A percentile compares a stretch with the other conserved stretches of the same genome.
Conservation (phyloP, 2,329 filamentous ascomycete genomes). For the Trichoderma sp. region DNA sequence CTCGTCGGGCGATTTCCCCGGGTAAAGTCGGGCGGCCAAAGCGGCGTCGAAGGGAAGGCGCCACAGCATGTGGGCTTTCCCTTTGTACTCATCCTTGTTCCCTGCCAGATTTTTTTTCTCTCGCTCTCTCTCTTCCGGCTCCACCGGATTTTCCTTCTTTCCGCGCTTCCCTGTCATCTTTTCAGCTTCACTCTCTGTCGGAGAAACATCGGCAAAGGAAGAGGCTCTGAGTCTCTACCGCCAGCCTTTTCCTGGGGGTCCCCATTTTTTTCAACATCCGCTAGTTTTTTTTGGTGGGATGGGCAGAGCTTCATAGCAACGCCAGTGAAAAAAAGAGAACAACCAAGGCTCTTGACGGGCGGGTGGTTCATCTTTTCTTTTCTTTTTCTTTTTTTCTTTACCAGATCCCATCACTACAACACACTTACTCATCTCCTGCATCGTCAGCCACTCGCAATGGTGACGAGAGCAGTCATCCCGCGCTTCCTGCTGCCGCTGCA, state of each 20-base stretch:
- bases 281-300: constrained; percentile 18
- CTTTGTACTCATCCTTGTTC: not conserved
- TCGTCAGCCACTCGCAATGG: constrained; percentile 35
- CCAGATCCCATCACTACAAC: not conserved
- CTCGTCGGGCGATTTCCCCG: constrained; percentile 29
- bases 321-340: not conserved
- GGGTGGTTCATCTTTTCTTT: not conserved
- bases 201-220: constrained; percentile 24
- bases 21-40: constrained; percentile 35
- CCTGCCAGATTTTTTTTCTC: not conserved
- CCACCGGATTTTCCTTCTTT: constrained; percentile 17
- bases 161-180: not conserved
- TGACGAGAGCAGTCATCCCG: constrained; percentile 56
- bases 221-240: not conserved
- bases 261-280: constrained; percentile 14
- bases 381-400: not conserved
- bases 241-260: not conserved
- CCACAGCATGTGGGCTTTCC: not conserved
- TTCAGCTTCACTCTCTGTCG: not conserved
- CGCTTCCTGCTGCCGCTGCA: constrained; percentile 66
- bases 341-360: not conserved
- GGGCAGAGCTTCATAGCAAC: constrained; percentile 13
- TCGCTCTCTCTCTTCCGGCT: not conserved
- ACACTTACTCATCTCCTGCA: not conserved
- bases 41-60: not conserved